A percentile compares a stretch with the other conserved stretches of the same genome.
Conservation (phyloP, 176 grass and related monocot species). For the Oryza punctata region DNA sequence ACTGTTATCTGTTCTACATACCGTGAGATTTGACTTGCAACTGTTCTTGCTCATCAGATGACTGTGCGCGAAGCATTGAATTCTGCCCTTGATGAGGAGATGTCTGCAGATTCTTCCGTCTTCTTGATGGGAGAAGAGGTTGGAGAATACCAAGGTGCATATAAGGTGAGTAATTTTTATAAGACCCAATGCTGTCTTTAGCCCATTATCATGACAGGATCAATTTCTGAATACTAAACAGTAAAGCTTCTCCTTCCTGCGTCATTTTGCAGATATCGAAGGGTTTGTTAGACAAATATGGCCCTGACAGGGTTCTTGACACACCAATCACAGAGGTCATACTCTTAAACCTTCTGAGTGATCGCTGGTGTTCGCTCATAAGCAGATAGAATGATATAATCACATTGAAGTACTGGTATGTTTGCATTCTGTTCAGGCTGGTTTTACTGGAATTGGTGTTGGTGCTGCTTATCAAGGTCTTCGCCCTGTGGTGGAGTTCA, state of each 20-base stretch:
- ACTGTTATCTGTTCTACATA: neutral
- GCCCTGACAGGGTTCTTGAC: slow-evolving; percentile 95
- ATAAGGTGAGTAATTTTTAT: slow-evolving; percentile 66
- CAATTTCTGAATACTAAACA: neutral
- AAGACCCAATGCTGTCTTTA: neutral
- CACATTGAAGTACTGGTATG: slow-evolving; percentile 3
- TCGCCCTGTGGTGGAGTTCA: slow-evolving; percentile 89
- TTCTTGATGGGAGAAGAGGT: slow-evolving; percentile 99
- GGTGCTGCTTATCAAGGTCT: slow-evolving; percentile 95
- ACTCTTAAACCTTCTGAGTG: neutral
- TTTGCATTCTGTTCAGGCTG: slow-evolving; percentile 63
- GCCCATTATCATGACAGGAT: neutral
- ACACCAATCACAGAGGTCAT: slow-evolving; percentile 96
- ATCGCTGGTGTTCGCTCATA: neutral
- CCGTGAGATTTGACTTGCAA: neutral
- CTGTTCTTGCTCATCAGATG: slow-evolving; percentile 45
- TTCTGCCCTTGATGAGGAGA: slow-evolving; percentile 82
- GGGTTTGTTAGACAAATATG: slow-evolving; percentile 97
- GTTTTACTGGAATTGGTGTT: slow-evolving; percentile 97
- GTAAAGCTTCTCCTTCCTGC: slow-evolving; percentile 1
- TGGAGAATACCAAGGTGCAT: slow-evolving; percentile 96
- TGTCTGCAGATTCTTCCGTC: slow-evolving; percentile 90
- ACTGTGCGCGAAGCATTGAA: slow-evolving; percentile 83
- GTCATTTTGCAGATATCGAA: slow-evolving; percentile 74
- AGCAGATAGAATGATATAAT: neutral